These are phyloP conservation scores for Fusarium avenaceum DNA, from an alignment of 2,329 filamentous ascomycete genomes.

Conservation along the genomic window DNA sequence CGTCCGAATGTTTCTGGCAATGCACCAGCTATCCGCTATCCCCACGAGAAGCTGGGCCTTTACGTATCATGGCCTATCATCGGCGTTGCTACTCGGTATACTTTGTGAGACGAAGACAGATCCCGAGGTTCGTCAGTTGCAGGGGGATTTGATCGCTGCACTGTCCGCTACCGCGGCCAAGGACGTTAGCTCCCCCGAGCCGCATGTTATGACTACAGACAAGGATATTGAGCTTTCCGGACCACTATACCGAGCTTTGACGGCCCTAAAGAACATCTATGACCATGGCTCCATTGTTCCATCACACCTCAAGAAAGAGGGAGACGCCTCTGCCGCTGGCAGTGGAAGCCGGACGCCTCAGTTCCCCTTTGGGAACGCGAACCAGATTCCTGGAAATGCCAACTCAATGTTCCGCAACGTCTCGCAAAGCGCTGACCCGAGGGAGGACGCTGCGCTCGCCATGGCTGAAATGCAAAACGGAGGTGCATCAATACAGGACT, in stretches of 20 bases:
- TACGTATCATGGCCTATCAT: constrained; percentile 76
- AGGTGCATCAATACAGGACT: constrained; percentile 62
- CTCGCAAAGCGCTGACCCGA: constrained; percentile 61
- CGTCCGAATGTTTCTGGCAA: constrained; percentile 76
- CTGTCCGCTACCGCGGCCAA: constrained; percentile 75
- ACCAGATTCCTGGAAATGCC: constrained; percentile 41
- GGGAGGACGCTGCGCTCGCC: constrained; percentile 72
- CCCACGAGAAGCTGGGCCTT: constrained; percentile 77
- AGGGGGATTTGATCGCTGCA: constrained; percentile 73
- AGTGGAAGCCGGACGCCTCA: constrained; percentile 63
- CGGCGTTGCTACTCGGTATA: constrained; percentile 73
- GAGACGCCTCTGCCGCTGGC: constrained; percentile 60
- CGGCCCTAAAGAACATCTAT: constrained; percentile 74
- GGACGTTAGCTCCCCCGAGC: constrained; percentile 67
- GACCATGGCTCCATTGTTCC: constrained; percentile 72
- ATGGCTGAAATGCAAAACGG: constrained; percentile 76
- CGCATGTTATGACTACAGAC: constrained; percentile 67
- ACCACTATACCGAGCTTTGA: constrained; percentile 71
- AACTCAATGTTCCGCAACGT: constrained; percentile 49
- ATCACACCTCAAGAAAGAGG: constrained; percentile 64
- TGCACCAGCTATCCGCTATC: constrained; percentile 76
- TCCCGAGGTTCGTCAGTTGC: constrained; percentile 72
- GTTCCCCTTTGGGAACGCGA: constrained; percentile 45
- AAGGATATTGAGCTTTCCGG: constrained; percentile 74
- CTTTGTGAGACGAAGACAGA: constrained; percentile 73